Evolutionary conservation across 257 asterid species (phyloP), one percentile per base, ranked within the genome.

Genomic region (Nicotiana sylvestris): DNA sequence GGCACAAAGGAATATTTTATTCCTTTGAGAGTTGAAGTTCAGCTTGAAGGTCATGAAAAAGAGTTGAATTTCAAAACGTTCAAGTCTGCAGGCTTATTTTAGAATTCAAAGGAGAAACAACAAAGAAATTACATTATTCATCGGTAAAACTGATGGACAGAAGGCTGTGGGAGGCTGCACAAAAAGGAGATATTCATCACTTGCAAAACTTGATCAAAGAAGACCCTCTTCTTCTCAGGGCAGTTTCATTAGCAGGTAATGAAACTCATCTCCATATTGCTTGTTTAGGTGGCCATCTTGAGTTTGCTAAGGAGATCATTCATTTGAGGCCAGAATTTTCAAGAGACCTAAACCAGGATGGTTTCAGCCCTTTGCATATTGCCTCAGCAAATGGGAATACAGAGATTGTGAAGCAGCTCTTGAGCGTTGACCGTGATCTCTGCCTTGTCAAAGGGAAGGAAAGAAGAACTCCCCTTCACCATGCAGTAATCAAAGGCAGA

Each of bases 391-490:
- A 35, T 30, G 89, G 92, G 8, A 66, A 87, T 51, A 11, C 49
- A 11, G 91, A 88, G 80, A 82, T 88, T 21, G 90, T 85, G 77
- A 85, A 55, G 11, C 85, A 88, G 86, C 51, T 89, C 0, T 43
- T 89, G 82, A 61, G n/a, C 56, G 12, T 81, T 6, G 87, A 86
- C 30, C 4, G 9, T 27, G 74, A 82, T 69, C 81, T 90, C 5
- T 90, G 89, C 37, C n/a, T 87, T 21, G 27, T 81, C 6, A 84
- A 85, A 65, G 90, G 92, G 0, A 88, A 46, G 43, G 88, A 86
- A 8, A 81, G 70, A 56, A 85, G 87, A 81, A 78, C 84, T 46
- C 90, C 92, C 0, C 88, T 90, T 58, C 92, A 90, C 15, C 84
- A 15, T 78, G 91, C 91, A 9, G 87, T 74, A 32, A 76, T 56